Base-by-base conservation (phyloP, 495 filamentous ascomycete genomes). In the Penicillium arizonense region DNA sequence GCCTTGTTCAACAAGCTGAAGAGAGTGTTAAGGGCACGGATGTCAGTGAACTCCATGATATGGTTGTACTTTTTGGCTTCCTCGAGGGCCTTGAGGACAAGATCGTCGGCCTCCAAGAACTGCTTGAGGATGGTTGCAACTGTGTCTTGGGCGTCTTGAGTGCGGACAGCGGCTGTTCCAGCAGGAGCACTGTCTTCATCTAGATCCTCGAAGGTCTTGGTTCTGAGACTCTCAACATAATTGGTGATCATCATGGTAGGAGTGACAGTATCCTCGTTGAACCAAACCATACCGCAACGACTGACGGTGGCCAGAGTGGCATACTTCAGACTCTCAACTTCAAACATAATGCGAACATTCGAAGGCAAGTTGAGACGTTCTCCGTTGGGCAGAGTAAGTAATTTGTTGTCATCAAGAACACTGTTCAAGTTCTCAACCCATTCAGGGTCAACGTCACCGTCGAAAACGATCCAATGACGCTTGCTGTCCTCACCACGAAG, bases 261-360 rank as follows among this genome's bases (percentile, higher is more conserved):
- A 16, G 89, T 92, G 36, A 99, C 91, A 14, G 90, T 97, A 62
- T 99, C 95, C 55, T 95, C 92, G 64, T 92, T 97, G 73, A 97
- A 97, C 94, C 94, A 99, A 7, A 99, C 94, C 94, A 99, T 99
- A 78, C 94, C 94, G 72, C 94, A 99, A 73, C 94, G 91, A 86
- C 86, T 91, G 60, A 99, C 94, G 35, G 94, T 99, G 35, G 94
- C 94, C 36, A 97, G 80, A 0, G 94, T 99, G 35, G 94, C 94
- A 67, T 99, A 99, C 62, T 93, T 96, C 36, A 99, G 78, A n/a
- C 85, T 97, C 74, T 97, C 95, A 23, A 99, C 94, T 74, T 99
- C 94, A 56, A 99, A 99, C 90, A 99, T 95, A 69, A 99, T 95
- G 50, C 94, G 90, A 20, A 99, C 94, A 65, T 99, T 99, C 0